A percentile compares a stretch with the other conserved stretches of the same genome.
These are phyloP conservation scores for Aspergillus sp. DNA, from an alignment of 2,329 filamentous ascomycete species.

Conservation along the genomic window DNA sequence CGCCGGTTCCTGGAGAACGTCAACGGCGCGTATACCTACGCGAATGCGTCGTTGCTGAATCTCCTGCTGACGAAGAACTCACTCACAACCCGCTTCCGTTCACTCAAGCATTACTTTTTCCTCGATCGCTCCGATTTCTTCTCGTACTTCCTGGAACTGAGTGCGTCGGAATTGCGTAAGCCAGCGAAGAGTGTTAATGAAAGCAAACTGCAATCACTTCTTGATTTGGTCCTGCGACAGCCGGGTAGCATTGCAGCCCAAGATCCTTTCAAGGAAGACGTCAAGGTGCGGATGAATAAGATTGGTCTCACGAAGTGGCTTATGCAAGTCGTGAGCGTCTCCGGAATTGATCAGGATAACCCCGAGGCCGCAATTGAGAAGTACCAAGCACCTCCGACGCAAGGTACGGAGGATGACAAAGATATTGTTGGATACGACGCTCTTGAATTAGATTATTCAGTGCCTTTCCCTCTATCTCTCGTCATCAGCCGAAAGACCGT, in stretches of 20 bases:
- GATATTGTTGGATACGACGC: slow-evolving; percentile 87
- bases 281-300: slow-evolving; percentile 96
- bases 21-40: slow-evolving; percentile 88
- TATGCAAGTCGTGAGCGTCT: slow-evolving; percentile 94
- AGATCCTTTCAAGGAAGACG: slow-evolving; percentile 96
- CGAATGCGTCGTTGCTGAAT: slow-evolving; percentile 86
- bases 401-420: slow-evolving; percentile 64
- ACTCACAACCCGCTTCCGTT: slow-evolving; percentile 76
- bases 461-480: slow-evolving; percentile 90
- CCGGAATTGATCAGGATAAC: slow-evolving; percentile 80
- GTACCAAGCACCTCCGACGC: slow-evolving; percentile 64
- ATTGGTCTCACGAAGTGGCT: slow-evolving; percentile 86
- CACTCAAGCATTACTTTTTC: slow-evolving; percentile 98
- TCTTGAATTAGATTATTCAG: slow-evolving; percentile 84
- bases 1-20: slow-evolving; percentile 90
- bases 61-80: slow-evolving; percentile 88
- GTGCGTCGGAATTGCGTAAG: slow-evolving; percentile 82
- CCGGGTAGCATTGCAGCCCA: slow-evolving; percentile 88
- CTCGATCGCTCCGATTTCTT: slow-evolving; percentile 97
- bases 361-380: slow-evolving; percentile 57
- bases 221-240: slow-evolving; percentile 95
- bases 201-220: slow-evolving; percentile 83
- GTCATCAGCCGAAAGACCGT: slow-evolving; percentile 95
- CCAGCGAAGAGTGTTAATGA: slow-evolving; percentile 83
- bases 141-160: slow-evolving; percentile 91